Conservation (phyloP, 371 early-diverging fungal genomes). For the Mucor lusitanicus region DNA sequence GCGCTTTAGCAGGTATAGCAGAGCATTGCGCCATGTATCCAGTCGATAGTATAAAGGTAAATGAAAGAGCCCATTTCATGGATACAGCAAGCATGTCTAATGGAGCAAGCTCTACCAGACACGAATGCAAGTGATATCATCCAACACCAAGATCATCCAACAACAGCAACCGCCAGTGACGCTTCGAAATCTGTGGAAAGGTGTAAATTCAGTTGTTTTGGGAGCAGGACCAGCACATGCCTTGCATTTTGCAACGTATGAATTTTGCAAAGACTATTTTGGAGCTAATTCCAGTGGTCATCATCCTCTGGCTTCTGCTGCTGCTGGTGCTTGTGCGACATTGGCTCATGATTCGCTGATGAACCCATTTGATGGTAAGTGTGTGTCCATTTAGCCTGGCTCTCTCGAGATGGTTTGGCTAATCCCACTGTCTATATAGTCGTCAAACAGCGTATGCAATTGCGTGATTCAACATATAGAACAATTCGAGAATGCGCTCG, state of each 20-base stretch:
- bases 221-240: conserved; percentile 97
- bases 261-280: conserved; percentile 77
- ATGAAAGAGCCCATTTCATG: not conserved
- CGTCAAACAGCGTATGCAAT: conserved; percentile 96
- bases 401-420: no score
- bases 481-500: conserved; percentile 72
- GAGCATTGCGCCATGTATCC: conserved; percentile 95
- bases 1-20: conserved; percentile 93
- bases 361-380: conserved; percentile 92
- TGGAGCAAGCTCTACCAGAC: conserved; percentile 56
- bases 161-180: conserved; percentile 10
- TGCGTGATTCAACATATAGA: conserved; percentile 67
- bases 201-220: conserved; percentile 83
- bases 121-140: conserved; percentile 80
- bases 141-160: conserved; percentile 11
- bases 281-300: conserved; percentile 52
- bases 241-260: conserved; percentile 91
- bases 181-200: conserved; percentile 78
- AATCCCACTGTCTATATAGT: conserved; percentile 47
- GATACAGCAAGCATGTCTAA: no score
- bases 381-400: conserved; percentile 50
- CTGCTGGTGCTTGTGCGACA: conserved; percentile 92
- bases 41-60: conserved; percentile 89
- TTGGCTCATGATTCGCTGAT: conserved; percentile 86
- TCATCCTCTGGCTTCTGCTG: conserved; percentile 67